Evolutionary conservation across 2,329 filamentous ascomycete genomes (phyloP).

Genomic region (Diaporthe sp.): DNA sequence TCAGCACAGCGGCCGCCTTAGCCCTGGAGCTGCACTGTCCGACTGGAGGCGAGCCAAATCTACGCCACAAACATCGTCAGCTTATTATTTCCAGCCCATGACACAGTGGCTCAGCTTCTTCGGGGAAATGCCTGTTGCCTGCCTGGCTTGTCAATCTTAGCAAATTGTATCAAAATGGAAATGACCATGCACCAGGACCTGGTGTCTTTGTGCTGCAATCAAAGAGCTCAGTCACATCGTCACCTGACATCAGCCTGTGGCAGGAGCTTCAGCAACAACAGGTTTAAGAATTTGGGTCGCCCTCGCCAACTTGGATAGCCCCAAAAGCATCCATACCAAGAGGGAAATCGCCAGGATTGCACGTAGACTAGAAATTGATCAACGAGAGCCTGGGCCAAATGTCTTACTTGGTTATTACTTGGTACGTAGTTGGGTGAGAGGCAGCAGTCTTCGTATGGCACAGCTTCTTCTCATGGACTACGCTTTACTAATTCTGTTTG

Average conservation of each 20-base stretch:
- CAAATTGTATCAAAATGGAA: not conserved
- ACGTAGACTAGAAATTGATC: not conserved
- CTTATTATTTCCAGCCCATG: not conserved
- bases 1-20: constrained; percentile 21
- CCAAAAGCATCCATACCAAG: not conserved
- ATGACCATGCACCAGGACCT: not conserved
- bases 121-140: no score
- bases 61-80: not conserved
- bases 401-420: not conserved
- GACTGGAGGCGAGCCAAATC: not conserved
- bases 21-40: not conserved
- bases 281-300: not conserved
- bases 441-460: no score
- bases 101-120: not conserved
- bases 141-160: no score
- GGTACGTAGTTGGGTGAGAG: not conserved
- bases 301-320: no score
- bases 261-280: not conserved
- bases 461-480: not conserved
- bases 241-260: not conserved
- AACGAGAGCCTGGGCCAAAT: not conserved
- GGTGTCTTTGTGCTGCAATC: not conserved
- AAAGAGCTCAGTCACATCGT: not conserved
- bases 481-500: not conserved
- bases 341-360: not conserved